These are phyloP conservation scores for Lolium multiflorum DNA, from an alignment of 176 grass and related monocot genomes.

Conservation along the genomic window DNA sequence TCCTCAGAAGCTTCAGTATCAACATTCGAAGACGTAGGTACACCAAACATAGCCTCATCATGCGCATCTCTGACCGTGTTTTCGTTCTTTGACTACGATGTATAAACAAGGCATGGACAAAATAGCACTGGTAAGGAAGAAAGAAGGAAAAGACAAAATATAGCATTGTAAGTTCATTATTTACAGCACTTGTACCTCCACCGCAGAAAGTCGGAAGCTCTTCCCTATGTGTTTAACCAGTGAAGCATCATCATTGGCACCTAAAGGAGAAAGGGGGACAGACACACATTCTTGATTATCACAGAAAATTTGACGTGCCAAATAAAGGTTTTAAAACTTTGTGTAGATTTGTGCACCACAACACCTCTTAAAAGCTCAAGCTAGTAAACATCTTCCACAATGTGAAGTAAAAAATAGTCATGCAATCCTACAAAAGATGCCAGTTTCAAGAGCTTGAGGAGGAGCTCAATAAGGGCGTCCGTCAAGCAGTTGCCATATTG, in stretches of 20 bases:
- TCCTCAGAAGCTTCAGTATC: conserved; percentile 45
- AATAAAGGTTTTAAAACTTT: not conserved
- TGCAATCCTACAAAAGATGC: not conserved
- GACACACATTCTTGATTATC: not conserved
- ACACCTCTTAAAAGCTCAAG: conserved; percentile 9
- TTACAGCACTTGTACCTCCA: conserved; percentile 63
- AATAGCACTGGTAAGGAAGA: conserved; percentile 12
- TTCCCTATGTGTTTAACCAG: conserved; percentile 86
- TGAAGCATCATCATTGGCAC: conserved; percentile 82
- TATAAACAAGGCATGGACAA: conserved; percentile 15
- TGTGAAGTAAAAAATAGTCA: not conserved
- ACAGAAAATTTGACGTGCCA: not conserved
- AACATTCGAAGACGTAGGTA: conserved; percentile 50
- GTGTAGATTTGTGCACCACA: conserved; percentile 14
- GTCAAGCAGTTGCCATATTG: not conserved
- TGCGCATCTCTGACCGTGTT: conserved; percentile 82
- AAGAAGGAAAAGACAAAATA: conserved; percentile 16
- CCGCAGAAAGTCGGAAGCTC: conserved; percentile 85
- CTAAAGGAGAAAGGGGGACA: conserved; percentile 40
- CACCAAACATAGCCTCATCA: conserved; percentile 93
- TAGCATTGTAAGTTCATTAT: conserved; percentile 5
- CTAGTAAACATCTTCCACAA: not conserved
- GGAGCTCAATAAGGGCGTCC: not conserved
- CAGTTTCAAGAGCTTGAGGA: conserved; percentile 13
- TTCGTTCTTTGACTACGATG: conserved; percentile 73